These are phyloP conservation scores for Malus sylvestris DNA, from an alignment of 306 rosid genomes.

Conservation along the genomic window DNA sequence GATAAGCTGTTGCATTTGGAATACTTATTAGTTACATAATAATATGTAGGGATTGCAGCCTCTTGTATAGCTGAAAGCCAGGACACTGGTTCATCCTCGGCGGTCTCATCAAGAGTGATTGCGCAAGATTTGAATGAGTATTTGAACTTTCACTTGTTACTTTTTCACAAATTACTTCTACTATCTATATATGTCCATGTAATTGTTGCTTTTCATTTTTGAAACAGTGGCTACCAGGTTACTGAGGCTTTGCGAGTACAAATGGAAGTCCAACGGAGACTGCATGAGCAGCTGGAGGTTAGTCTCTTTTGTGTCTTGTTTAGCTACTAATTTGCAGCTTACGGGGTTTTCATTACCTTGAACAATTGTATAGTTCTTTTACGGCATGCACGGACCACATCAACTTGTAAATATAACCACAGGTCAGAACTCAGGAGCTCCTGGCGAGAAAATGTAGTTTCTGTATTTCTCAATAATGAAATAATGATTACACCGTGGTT, in stretches of 20 bases:
- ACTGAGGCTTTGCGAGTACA: slow-evolving; percentile 58
- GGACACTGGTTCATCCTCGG: slow-evolving; percentile 47
- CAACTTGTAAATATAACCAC: not conserved
- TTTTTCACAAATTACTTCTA: not conserved
- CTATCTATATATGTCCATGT: not conserved
- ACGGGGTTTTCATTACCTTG: not conserved
- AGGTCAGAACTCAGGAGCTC: not conserved
- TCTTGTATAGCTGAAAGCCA: slow-evolving; percentile 53
- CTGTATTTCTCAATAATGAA: too few species aligned
- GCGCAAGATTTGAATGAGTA: slow-evolving; percentile 43
- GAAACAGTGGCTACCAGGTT: slow-evolving; percentile 45
- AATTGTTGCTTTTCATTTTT: slow-evolving; percentile 1
- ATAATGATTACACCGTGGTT: too few species aligned
- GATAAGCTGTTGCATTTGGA: not conserved
- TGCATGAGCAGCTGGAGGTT: slow-evolving; percentile 64
- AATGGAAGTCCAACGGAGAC: slow-evolving; percentile 58
- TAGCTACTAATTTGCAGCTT: not conserved
- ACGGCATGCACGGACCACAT: not conserved
- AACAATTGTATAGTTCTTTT: not conserved
- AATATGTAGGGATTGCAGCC: slow-evolving; percentile 33
- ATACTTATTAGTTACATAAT: slow-evolving; percentile 2
- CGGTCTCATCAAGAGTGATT: slow-evolving; percentile 36
- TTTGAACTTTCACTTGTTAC: not conserved
- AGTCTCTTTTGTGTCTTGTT: slow-evolving; percentile 3
- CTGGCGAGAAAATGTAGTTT: not conserved